Percentiles rank a stretch among this genome's conserved stretches.
phyloP scores from a whole-genome alignment of 306 rosid genomes.

The Quercus aquifolioides region DNA sequence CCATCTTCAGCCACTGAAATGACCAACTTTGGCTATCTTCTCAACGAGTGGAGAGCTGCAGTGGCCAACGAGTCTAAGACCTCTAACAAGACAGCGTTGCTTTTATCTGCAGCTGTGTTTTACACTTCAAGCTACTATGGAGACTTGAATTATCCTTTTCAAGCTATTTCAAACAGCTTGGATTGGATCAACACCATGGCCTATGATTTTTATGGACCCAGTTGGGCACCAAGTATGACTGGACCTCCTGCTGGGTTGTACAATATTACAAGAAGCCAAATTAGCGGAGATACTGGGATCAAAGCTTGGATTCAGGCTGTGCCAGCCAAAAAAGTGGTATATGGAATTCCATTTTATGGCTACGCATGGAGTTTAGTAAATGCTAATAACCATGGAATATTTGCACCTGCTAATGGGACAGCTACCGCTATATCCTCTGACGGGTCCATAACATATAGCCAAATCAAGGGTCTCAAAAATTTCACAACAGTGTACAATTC shows the following conservation, averaged over 20 bases:
- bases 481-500: constrained; percentile 9
- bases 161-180: not conserved
- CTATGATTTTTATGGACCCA: constrained; percentile 9
- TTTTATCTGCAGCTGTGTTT: constrained; percentile 34
- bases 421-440: constrained; percentile 1
- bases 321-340: constrained; percentile 21
- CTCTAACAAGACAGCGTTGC: constrained; percentile 6
- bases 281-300: constrained; percentile 11
- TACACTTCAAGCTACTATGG: constrained; percentile 4
- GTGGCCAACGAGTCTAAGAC: constrained; percentile 21
- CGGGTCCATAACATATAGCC: constrained; percentile 13
- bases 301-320: constrained; percentile 14
- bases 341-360: constrained; percentile 40
- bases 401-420: constrained; percentile 27
- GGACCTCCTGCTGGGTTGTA: constrained; percentile 32
- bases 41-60: constrained; percentile 39
- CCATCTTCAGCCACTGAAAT: constrained; percentile 28
- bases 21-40: constrained; percentile 34
- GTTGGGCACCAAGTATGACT: constrained; percentile 20
- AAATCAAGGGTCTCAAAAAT: constrained; percentile 17
- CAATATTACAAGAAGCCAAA: not conserved
- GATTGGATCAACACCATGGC: constrained; percentile 21
- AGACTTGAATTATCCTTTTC: not conserved
- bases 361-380: constrained; percentile 23
- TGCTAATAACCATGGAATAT: constrained; percentile 17